A percentile compares a stretch with the other conserved stretches of the same genome.
Conservation (phyloP, 1,284 basidiomycete genomes). For the Moesziomyces antarcticus region DNA sequence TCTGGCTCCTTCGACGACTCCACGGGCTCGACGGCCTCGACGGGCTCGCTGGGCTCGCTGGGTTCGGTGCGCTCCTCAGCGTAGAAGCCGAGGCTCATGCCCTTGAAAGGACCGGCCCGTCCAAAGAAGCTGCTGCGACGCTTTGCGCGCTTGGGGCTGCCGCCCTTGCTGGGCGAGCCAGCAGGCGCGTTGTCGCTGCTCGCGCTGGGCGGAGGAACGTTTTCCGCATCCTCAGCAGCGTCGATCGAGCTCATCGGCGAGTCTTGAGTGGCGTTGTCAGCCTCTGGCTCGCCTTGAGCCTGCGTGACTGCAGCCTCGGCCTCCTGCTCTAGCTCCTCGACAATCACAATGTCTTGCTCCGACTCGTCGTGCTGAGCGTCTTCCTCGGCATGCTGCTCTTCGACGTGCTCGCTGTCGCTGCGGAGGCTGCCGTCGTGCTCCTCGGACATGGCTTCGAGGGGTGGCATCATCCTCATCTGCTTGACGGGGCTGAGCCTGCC, state of each 20-base stretch:
- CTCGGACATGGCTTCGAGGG: constrained; percentile 45
- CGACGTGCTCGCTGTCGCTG: constrained; percentile 16
- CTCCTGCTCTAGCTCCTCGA: constrained; percentile 40
- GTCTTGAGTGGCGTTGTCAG: not conserved
- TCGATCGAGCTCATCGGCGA: no score
- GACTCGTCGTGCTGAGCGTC: constrained; percentile 17
- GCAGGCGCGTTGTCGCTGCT: constrained; percentile 4
- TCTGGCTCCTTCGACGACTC: not conserved
- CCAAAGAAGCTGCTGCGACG: constrained; percentile 56
- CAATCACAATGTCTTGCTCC: constrained; percentile 31
- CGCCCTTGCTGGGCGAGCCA: constrained; percentile 26
- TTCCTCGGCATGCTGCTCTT: constrained; percentile 1
- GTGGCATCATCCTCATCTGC: constrained; percentile 46
- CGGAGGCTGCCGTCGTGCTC: constrained; percentile 37
- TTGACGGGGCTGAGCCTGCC: constrained; percentile 45
- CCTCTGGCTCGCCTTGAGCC: not conserved
- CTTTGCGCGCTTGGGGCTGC: constrained; percentile 44
- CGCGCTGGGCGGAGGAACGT: constrained; percentile 10
- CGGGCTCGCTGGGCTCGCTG: not conserved
- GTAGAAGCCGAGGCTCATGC: constrained; percentile 50
- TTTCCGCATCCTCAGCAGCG: constrained; percentile 14
- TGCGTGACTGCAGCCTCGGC: not conserved
- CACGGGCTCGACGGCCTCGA: constrained; percentile 1
- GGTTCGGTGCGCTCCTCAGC: constrained; percentile 37
- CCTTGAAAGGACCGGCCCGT: constrained; percentile 42